These are phyloP conservation scores for Tulasnella calospora DNA, from an alignment of 768 basidiomycete genomes.

Conservation along the genomic window DNA sequence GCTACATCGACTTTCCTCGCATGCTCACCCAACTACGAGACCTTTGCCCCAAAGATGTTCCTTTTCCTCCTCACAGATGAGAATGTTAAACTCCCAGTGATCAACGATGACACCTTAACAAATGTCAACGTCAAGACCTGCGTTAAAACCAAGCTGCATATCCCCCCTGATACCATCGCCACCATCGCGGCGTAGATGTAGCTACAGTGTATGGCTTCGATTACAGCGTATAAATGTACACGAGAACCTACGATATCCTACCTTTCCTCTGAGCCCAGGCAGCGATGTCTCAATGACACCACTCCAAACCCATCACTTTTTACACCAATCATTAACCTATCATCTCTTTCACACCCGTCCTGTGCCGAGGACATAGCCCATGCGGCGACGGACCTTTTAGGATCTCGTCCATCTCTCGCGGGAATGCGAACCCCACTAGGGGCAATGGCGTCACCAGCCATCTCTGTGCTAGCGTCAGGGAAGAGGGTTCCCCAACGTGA, in stretches of 20 bases:
- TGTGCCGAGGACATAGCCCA: neutral
- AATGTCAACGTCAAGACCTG: slow-evolving; percentile 3
- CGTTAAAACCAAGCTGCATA: slow-evolving; percentile 10
- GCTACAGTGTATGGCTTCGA: neutral
- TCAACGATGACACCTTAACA: neutral
- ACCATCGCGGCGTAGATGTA: neutral
- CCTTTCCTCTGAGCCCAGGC: neutral
- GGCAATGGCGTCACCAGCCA: no score
- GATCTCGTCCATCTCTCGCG: no score
- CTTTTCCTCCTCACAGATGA: neutral
- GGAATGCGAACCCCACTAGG: no score
- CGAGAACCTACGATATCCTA: neutral
- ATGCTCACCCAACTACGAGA: slow-evolving; percentile 7
- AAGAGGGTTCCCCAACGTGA: no score
- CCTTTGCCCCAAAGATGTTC: neutral
- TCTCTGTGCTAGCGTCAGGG: no score
- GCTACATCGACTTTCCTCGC: slow-evolving; percentile 3
- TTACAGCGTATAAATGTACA: neutral
- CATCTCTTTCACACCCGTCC: neutral
- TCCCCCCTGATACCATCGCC: neutral
- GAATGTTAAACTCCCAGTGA: neutral
- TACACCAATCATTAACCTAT: neutral
- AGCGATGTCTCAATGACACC: neutral
- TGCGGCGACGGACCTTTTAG: no score
- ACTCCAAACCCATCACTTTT: neutral